Evolutionary conservation across 2,329 filamentous ascomycete genomes (phyloP).

Genomic region (Thelonectria rubi): DNA sequence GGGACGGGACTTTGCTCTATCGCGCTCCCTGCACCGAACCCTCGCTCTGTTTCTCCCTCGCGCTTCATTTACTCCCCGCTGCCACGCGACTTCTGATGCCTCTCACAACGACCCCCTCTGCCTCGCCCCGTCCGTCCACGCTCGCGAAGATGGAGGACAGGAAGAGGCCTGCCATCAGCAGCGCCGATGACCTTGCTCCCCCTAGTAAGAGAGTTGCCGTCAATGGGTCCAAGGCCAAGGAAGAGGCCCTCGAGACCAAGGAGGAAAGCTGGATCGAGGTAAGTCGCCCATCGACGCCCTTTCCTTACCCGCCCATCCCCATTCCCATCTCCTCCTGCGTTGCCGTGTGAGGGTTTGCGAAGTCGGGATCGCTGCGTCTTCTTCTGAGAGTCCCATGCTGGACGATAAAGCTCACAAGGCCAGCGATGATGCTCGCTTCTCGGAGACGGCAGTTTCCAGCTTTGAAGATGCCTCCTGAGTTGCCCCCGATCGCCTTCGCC

Average conservation of each 20-base stretch:
- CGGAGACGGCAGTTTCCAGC: slow-evolving; percentile 45
- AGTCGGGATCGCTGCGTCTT: slow-evolving; percentile 39
- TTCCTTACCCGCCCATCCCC: slow-evolving; percentile 30
- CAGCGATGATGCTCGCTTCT: slow-evolving; percentile 49
- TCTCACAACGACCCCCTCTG: slow-evolving; percentile 78
- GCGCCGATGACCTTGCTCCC: slow-evolving; percentile 83
- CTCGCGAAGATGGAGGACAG: slow-evolving; percentile 98
- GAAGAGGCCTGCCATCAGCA: slow-evolving; percentile 89
- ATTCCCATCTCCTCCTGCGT: slow-evolving; percentile 19
- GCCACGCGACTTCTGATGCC: slow-evolving; percentile 76
- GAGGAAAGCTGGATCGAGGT: slow-evolving; percentile 72
- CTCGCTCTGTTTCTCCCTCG: slow-evolving; percentile 45
- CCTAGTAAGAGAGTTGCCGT: slow-evolving; percentile 92
- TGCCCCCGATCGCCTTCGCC: slow-evolving; percentile 34
- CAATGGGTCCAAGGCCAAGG: slow-evolving; percentile 74
- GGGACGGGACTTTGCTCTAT: slow-evolving; percentile 49
- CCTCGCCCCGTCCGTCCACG: slow-evolving; percentile 79
- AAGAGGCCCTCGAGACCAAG: slow-evolving; percentile 64
- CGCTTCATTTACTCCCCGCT: slow-evolving; percentile 52
- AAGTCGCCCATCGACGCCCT: slow-evolving; percentile 59
- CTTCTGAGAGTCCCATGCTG: slow-evolving; percentile 43
- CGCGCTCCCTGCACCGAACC: slow-evolving; percentile 41
- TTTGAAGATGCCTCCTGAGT: slow-evolving; percentile 36
- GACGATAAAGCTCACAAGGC: slow-evolving; percentile 49
- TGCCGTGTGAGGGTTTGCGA: slow-evolving; percentile 24